Percentiles rank a stretch among this genome's conserved stretches.
Evolutionary conservation across 148 eudicot species (phyloP).

Genomic region (Fagopyrum homotropicum): DNA sequence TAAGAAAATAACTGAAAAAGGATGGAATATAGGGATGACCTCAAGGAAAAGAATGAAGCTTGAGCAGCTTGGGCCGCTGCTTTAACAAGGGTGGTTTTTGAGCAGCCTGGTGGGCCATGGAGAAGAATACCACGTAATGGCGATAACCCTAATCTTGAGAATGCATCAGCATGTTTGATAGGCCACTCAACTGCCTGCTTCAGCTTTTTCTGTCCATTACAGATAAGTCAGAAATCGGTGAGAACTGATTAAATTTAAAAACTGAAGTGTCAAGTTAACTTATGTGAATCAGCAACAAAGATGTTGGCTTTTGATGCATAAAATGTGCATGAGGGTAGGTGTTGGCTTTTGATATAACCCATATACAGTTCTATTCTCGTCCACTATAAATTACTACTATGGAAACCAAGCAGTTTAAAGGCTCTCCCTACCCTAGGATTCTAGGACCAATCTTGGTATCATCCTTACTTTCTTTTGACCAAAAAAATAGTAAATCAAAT

Average conservation of each 20-base stretch:
- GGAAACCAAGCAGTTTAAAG: neutral
- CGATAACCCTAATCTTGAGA: constrained; percentile 69
- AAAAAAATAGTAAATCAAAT: neutral
- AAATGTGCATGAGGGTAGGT: neutral
- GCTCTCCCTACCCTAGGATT: neutral
- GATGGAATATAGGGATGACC: constrained; percentile 31
- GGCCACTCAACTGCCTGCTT: constrained; percentile 99
- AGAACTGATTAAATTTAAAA: neutral
- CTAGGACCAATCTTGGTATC: neutral
- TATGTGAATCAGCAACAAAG: neutral
- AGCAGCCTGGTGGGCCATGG: constrained; percentile 99
- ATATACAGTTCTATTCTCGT: neutral
- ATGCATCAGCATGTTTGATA: constrained; percentile 64
- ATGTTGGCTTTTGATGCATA: neutral
- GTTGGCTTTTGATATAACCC: neutral
- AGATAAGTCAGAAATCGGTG: neutral
- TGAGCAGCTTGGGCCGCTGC: constrained; percentile 96
- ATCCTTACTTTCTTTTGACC: neutral
- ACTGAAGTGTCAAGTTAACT: neutral
- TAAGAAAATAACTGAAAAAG: neutral
- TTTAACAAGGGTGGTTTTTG: constrained; percentile 97
- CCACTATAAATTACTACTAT: neutral
- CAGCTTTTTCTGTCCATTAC: constrained; percentile 72
- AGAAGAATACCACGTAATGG: constrained; percentile 87
- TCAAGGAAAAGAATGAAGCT: constrained; percentile 87